Evolutionary conservation across 768 basidiomycete genomes (phyloP).

Genomic region (Auriscalpium orientale): DNA sequence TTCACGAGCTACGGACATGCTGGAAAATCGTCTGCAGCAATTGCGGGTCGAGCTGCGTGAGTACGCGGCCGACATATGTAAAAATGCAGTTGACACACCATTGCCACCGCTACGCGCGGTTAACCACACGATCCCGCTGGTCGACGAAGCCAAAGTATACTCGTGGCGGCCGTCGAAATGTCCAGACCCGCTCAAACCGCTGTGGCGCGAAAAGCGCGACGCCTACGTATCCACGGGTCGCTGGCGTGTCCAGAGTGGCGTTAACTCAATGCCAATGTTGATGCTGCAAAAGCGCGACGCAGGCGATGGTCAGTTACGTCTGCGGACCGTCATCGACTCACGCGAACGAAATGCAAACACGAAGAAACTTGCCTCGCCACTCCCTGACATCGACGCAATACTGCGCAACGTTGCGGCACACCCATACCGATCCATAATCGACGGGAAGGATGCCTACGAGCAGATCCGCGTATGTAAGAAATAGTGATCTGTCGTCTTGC

Average conservation of each 20-base stretch:
- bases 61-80: conserved; percentile 14
- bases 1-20: background rate
- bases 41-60: conserved; percentile 10
- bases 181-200: conserved; percentile 21
- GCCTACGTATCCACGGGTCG: conserved; percentile 23
- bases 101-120: conserved; percentile 24
- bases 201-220: conserved; percentile 24
- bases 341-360: conserved; percentile 27
- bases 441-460: conserved; percentile 27
- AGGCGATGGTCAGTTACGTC: conserved; percentile 13
- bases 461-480: too few relatives aligned
- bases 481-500: too few relatives aligned
- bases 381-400: conserved; percentile 24
- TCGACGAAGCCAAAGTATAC: conserved; percentile 25
- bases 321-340: conserved; percentile 20
- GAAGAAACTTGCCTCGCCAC: conserved; percentile 17
- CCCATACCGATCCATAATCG: conserved; percentile 18
- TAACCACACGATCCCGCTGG: conserved; percentile 30
- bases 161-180: conserved; percentile 30
- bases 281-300: conserved; percentile 22
- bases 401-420: conserved; percentile 16
- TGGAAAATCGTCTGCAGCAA: background rate
- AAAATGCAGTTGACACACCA: conserved; percentile 12
- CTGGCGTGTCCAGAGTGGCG: conserved; percentile 22
- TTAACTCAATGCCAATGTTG: conserved; percentile 27